Evolutionary conservation across 75 land plant genomes (phyloP).

Genomic region (Larix kaempferi): DNA sequence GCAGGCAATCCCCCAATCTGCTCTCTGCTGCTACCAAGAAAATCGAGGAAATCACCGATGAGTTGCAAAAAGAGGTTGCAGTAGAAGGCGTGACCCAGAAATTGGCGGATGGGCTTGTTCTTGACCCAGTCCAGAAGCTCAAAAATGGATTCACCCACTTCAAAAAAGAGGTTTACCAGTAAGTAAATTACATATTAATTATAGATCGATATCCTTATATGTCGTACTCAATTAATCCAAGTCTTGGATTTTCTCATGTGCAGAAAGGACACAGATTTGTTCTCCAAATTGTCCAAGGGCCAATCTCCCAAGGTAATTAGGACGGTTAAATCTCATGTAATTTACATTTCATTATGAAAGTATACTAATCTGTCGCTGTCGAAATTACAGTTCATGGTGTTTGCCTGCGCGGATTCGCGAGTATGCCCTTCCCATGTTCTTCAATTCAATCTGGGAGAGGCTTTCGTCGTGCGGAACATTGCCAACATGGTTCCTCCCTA

Average conservation of each 20-base stretch:
- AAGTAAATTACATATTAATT: conserved; percentile 10
- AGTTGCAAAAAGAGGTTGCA: conserved; percentile 7
- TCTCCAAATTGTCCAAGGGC: conserved; percentile 59
- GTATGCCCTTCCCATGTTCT: conserved; percentile 82
- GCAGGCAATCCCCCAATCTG: conserved; percentile 26
- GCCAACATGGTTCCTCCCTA: conserved; percentile 86
- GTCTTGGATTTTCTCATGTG: neutral
- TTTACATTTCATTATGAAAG: no score
- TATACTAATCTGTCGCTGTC: neutral
- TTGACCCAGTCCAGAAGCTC: conserved; percentile 34
- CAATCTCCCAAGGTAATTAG: conserved; percentile 89
- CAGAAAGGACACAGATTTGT: conserved; percentile 71
- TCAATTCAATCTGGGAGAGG: conserved; percentile 79
- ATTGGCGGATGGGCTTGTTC: neutral
- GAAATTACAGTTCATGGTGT: conserved; percentile 49
- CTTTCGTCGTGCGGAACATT: conserved; percentile 83
- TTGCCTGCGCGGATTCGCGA: conserved; percentile 91
- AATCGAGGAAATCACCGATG: conserved; percentile 13
- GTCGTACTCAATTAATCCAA: neutral
- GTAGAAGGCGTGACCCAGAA: neutral
- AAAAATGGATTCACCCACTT: conserved; percentile 66
- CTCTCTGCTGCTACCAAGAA: conserved; percentile 14
- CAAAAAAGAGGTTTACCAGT: conserved; percentile 61
- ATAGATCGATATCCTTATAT: neutral
- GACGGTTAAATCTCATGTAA: neutral